Evolutionary conservation across 2,329 filamentous ascomycete species (phyloP).

Genomic region (Fusarium chuoi): DNA sequence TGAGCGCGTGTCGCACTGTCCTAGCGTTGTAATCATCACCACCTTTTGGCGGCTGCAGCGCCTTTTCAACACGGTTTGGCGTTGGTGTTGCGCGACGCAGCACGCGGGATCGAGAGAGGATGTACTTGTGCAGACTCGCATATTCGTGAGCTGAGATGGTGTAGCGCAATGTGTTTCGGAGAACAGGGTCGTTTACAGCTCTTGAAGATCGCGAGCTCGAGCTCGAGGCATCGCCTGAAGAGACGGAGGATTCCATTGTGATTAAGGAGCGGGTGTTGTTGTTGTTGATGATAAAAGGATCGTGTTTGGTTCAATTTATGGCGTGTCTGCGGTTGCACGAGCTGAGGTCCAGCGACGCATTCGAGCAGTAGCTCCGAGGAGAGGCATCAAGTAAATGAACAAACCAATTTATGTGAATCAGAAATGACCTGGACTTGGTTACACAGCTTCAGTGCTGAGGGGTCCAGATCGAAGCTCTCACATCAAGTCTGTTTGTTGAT

Average conservation of each 20-base stretch:
- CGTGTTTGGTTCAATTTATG: constrained; percentile 11
- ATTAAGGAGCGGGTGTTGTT: constrained; percentile 8
- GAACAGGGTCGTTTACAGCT: constrained; percentile 68
- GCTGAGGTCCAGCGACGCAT: constrained; percentile 43
- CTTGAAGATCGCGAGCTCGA: constrained; percentile 35
- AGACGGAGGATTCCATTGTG: constrained; percentile 34
- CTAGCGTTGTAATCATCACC: constrained; percentile 75
- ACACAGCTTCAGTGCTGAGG: constrained; percentile 16
- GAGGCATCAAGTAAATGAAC: constrained; percentile 37
- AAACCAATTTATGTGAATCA: neutral
- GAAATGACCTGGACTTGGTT: neutral
- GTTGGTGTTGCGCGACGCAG: constrained; percentile 66
- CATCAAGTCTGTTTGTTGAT: constrained; percentile 10
- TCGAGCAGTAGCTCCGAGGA: constrained; percentile 25
- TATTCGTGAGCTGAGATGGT: constrained; percentile 89
- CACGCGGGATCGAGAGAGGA: constrained; percentile 76
- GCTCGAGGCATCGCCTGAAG: constrained; percentile 38
- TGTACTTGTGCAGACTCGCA: constrained; percentile 82
- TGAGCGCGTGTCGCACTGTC: constrained; percentile 75
- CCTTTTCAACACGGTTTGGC: constrained; percentile 63
- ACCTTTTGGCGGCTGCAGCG: constrained; percentile 48
- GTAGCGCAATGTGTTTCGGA: constrained; percentile 88
- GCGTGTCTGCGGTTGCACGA: constrained; percentile 34
- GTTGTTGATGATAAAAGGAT: constrained; percentile 11
- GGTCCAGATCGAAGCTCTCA: constrained; percentile 21